Base-by-base conservation (phyloP, 192 early-diverging fungal genomes). In the Oehlia diaphana region DNA sequence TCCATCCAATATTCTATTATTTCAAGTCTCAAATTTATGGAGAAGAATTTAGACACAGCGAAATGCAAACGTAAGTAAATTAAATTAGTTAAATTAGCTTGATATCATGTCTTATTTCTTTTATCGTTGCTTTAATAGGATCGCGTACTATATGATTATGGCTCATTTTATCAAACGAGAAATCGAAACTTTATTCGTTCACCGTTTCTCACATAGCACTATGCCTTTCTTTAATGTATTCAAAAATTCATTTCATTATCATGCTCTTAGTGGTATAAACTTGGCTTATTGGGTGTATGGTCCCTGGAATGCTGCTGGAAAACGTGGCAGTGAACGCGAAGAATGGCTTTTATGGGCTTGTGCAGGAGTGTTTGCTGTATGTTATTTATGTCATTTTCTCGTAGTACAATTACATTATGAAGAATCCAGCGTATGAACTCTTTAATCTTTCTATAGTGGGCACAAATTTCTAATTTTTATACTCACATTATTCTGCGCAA, bases 181-280 rank as follows among this genome's bases (percentile, higher is more conserved):
- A 85, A 89, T 92, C 63, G 97, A 98, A 81, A 97, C 97, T 4
- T 74, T 95, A 3, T 96, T 95, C 90, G 92, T 98, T 39, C 96
- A 99, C 82, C 92, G 94, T 28, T 97, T 97, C 84, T 94, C 92
- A 53, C 93, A 96, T 81, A 94, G 93, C 37, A 97, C 96, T 10
- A 99, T 99, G 97, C 97, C 97, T n/a, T 86, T 96, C 76, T 66
- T 82, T n/a, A 96, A 96, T 81, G 86, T 99, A 16, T 95, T 97
- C 78, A 99, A 97, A 84, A 99, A 99, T 86, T 96, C 94, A 71
- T 88, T 89, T 53, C 96, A 99, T 82, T 99, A 99, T 86, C 95
- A 95, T 89, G 77, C 97, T 58, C 84, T 97, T 10, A 92, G 92
- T 31, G 97, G 96, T 26, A 70, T 97, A 68, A 90, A 93, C 49